These are phyloP conservation scores for Blepharisma stoltei DNA, from an alignment of 73 alveolate genomes.

Conservation along the genomic window DNA sequence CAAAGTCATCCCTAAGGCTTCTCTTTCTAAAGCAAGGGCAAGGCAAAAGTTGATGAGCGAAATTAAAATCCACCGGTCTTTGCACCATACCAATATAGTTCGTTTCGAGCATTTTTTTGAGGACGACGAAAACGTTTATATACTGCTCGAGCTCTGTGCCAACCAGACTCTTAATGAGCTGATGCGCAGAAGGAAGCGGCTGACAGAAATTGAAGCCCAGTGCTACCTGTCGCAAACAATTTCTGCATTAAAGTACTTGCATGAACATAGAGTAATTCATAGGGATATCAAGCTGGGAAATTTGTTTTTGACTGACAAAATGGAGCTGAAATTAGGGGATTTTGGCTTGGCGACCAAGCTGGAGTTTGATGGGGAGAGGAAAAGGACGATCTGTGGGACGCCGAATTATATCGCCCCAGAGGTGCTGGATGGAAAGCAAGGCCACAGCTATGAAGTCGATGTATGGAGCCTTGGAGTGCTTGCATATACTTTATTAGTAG, in stretches of 20 bases:
- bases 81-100: slow-evolving; percentile 87
- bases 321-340: slow-evolving; percentile 79
- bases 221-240: slow-evolving; percentile 45
- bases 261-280: slow-evolving; percentile 63
- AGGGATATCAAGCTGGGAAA: slow-evolving; percentile 80
- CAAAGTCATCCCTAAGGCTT: slow-evolving; percentile 84
- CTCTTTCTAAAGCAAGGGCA: slow-evolving; percentile 86
- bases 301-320: slow-evolving; percentile 69
- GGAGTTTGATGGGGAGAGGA: slow-evolving; percentile 80
- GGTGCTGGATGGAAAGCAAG: slow-evolving; percentile 63
- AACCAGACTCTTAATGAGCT: slow-evolving; percentile 61
- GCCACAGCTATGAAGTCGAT: slow-evolving; percentile 87
- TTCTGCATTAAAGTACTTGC: slow-evolving; percentile 55
- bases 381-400: slow-evolving; percentile 85
- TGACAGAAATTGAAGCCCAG: slow-evolving; percentile 59
- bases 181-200: slow-evolving; percentile 48
- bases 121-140: slow-evolving; percentile 57
- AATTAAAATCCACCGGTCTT: slow-evolving; percentile 91
- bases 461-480: slow-evolving; percentile 88
- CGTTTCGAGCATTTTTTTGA: slow-evolving; percentile 91
- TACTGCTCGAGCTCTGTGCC: slow-evolving; percentile 57
- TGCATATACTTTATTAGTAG: slow-evolving; percentile 68
- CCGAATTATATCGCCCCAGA: slow-evolving; percentile 92
- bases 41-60: slow-evolving; percentile 92
- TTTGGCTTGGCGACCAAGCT: slow-evolving; percentile 81